These are phyloP conservation scores for Pyracantha coccinea DNA, from an alignment of 331 rosid genomes.

Conservation along the genomic window DNA sequence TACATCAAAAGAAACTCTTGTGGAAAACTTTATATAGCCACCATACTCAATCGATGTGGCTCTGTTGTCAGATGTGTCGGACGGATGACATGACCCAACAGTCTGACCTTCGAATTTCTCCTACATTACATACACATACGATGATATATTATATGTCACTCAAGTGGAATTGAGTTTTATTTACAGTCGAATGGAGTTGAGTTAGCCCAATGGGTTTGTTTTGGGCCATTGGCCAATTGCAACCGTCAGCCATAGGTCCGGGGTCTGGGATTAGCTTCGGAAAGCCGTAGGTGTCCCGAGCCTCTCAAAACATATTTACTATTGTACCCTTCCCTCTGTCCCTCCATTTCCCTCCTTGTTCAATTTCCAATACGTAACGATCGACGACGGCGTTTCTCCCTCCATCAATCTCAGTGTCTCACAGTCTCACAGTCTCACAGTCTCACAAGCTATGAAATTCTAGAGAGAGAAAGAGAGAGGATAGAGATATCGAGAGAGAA, in stretches of 20 bases:
- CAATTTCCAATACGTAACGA: not conserved
- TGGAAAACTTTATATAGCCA: too few relatives aligned
- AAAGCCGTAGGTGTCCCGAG: conserved; percentile 21
- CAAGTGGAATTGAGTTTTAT: not conserved
- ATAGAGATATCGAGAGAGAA: not conserved
- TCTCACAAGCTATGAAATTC: not conserved
- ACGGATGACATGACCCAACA: not conserved
- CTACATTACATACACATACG: not conserved
- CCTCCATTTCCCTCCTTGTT: conserved; percentile 25
- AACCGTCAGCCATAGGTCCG: not conserved
- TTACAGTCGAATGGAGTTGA: not conserved
- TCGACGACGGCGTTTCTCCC: not conserved
- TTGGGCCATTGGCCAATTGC: not conserved
- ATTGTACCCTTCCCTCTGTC: not conserved
- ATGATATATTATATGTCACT: not conserved
- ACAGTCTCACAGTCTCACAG: not conserved
- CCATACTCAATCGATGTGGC: too few relatives aligned
- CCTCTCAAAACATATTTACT: not conserved
- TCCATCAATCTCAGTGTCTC: not conserved
- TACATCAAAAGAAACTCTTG: too few relatives aligned
- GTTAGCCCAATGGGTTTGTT: not conserved
- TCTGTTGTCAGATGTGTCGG: not conserved
- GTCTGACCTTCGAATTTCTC: not conserved
- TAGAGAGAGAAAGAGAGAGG: not conserved
- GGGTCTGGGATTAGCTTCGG: conserved; percentile 27